phyloP scores from a whole-genome alignment of 2,329 filamentous ascomycete genomes.

The Dothidotthia symphoricarpi region DNA sequence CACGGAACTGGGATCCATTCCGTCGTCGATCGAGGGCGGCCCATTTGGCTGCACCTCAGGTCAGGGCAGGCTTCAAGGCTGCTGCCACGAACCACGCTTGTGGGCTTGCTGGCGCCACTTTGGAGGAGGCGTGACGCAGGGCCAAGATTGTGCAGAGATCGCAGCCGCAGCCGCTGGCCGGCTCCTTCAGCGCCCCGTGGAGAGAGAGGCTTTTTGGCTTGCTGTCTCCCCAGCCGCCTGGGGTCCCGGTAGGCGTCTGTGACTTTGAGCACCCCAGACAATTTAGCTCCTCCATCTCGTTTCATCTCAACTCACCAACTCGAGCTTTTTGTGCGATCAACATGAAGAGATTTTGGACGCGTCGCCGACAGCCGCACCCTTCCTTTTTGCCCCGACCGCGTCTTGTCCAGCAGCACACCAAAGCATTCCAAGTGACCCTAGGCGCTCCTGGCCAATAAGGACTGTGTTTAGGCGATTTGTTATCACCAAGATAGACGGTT shows the following conservation, averaged over 20 bases:
- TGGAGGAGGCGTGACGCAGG: constrained; percentile 14
- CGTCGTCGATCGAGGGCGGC: constrained; percentile 26
- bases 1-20: constrained; percentile 29
- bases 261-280: constrained; percentile 16
- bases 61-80: constrained; percentile 15
- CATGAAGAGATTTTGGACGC: constrained; percentile 5
- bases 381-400: constrained; percentile 22
- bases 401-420: constrained; percentile 12
- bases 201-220: constrained; percentile 20
- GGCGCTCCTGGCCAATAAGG: constrained; percentile 21
- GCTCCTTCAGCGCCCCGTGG: constrained; percentile 16
- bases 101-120: constrained; percentile 27
- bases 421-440: constrained; percentile 19
- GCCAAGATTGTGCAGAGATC: constrained; percentile 20
- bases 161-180: constrained; percentile 25
- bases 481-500: constrained; percentile 6
- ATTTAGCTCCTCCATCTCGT: too few species aligned
- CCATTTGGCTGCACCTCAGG: constrained; percentile 20
- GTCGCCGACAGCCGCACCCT: constrained; percentile 11
- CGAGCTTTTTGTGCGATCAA: background rate
- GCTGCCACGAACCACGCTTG: constrained; percentile 23
- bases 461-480: constrained; percentile 21
- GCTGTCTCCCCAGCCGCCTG: constrained; percentile 18
- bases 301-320: too few species aligned
- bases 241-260: constrained; percentile 25